Evolutionary conservation across 345 rosid genomes (phyloP), one percentile per base, ranked within the genome.

Genomic region (Eucalyptus viminalis): DNA sequence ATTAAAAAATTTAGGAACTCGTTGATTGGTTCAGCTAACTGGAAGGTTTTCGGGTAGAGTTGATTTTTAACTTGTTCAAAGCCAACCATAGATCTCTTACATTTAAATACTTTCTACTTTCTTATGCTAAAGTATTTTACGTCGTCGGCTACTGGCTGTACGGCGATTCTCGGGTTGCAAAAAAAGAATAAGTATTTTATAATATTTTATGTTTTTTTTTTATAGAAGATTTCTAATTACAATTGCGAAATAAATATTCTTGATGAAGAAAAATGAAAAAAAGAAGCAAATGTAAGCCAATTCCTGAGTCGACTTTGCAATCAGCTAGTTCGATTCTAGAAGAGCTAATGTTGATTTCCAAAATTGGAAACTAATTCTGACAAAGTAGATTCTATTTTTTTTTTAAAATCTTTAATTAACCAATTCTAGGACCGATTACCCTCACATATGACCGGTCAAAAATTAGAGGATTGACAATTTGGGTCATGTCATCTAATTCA

Each of bases 131-230:
- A 16, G 80, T 31, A 67, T 67, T 67, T n/a, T 31, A 67, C 6
- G 0, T 49, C 16, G 6, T 3, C 6, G n/a, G n/a, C n/a, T n/a
- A n/a, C n/a, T n/a, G n/a, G 2, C 5, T 12, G 2, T 49, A 49
- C 2, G 6, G 1, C 1, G 51, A 0, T 49, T 49, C 1, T 0
- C 0, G 3, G 0, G 15, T 49, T 49, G 1, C 51, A 14, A 49
- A 49, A 49, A 14, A 49, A 5, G 8, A 49, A 49, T 0, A 67
- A 16, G 80, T 31, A 67, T 67, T 67, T 31, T 31, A 67, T 67
- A 8, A 37, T 37, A 34, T 31, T 31, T 67, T 31, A 16, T 67
- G 11, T 67, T 0, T 31, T 15, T 31, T 31, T 49, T 65, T 14
- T 67, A 31, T 29, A 29, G 43, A 31, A 9, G 6, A 31, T 67